Percentiles rank a stretch among this genome's conserved stretches.
These are phyloP conservation scores for Hanseniaspora mollemarum DNA, from an alignment of 805 yeast species.

Conservation along the genomic window DNA sequence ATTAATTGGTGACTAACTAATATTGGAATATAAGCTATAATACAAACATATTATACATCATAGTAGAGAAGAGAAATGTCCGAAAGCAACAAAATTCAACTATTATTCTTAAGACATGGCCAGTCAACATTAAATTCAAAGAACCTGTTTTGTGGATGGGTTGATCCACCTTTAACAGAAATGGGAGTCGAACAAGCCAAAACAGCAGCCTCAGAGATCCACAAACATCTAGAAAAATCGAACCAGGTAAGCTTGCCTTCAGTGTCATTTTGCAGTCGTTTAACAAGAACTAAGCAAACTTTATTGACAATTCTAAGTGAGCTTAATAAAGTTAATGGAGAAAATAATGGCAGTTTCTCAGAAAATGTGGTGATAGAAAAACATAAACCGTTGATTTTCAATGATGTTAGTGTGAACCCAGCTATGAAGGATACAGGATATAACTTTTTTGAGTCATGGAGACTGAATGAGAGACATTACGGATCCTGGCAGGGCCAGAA, in stretches of 20 bases:
- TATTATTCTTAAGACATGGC: conserved; percentile 59
- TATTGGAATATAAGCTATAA: too few species aligned
- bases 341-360: neutral
- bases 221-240: conserved; percentile 29
- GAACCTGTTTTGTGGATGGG: conserved; percentile 77
- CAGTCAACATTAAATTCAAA: conserved; percentile 69
- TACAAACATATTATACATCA: too few species aligned
- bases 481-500: conserved; percentile 72
- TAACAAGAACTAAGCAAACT: conserved; percentile 65
- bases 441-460: conserved; percentile 57
- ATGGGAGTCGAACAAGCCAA: conserved; percentile 59
- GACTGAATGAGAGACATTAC: conserved; percentile 75
- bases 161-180: conserved; percentile 57
- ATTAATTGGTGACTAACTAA: too few species aligned
- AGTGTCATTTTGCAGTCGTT: conserved; percentile 56
- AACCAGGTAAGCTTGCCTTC: conserved; percentile 35
- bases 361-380: conserved; percentile 14
- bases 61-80: neutral
- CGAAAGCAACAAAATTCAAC: conserved; percentile 21
- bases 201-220: conserved; percentile 50
- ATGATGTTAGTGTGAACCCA: neutral
- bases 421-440: conserved; percentile 36
- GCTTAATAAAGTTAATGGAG: conserved; percentile 27
- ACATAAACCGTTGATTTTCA: conserved; percentile 12
- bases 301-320: conserved; percentile 52